Percentiles rank a stretch among this genome's conserved stretches.
Conservation (phyloP, 2,329 filamentous ascomycete genomes). For the Trichophaea hybrida region DNA sequence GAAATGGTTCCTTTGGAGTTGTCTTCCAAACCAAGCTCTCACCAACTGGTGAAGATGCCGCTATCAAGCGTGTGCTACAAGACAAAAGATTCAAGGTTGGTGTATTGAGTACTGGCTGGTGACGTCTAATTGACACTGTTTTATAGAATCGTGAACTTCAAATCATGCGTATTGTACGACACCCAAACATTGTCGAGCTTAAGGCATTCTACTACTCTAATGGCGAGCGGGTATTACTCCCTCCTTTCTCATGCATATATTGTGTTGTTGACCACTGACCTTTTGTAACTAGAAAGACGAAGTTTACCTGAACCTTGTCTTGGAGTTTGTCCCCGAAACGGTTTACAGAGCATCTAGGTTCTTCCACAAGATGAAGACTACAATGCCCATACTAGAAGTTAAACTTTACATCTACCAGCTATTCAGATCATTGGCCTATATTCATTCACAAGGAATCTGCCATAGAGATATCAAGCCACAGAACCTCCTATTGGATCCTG, state of each 20-base stretch:
- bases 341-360: constrained; percentile 96
- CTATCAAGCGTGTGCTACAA: constrained; percentile 96
- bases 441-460: constrained; percentile 97
- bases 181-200: constrained; percentile 96
- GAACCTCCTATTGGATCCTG: constrained; percentile 85
- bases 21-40: constrained; percentile 98
- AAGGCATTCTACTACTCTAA: constrained; percentile 99
- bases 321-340: constrained; percentile 96
- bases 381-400: constrained; percentile 96
- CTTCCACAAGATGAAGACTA: constrained; percentile 99
- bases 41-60: constrained; percentile 93
- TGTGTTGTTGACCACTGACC: not conserved
- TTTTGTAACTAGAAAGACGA: constrained; percentile 62
- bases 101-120: not conserved
- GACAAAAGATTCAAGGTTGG: constrained; percentile 98
- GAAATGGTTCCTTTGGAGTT: constrained; percentile 95
- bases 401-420: constrained; percentile 99
- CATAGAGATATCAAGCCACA: constrained; percentile 99
- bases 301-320: constrained; percentile 94
- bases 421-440: constrained; percentile 94
- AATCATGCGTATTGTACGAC: constrained; percentile 98
- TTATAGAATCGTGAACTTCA: constrained; percentile 89
- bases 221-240: constrained; percentile 65
- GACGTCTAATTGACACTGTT: constrained; percentile 26
- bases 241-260: not conserved